phyloP scores from a whole-genome alignment of 1,139 yeast genomes.

The Sugiyamaella sp. region DNA sequence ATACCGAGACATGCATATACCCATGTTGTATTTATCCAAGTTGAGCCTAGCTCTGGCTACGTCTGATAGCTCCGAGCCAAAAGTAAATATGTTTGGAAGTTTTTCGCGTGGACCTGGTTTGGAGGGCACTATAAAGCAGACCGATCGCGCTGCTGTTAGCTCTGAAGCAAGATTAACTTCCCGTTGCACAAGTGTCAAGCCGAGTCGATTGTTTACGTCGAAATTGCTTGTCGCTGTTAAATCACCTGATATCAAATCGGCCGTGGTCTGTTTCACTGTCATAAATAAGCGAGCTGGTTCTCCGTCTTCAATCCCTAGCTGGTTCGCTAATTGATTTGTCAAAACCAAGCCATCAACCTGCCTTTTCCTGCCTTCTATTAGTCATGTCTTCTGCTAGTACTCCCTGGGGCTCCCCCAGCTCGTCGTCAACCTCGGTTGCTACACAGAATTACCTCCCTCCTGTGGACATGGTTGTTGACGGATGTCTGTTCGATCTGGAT shows the following conservation, averaged over 20 bases:
- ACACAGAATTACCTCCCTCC: conserved; percentile 15
- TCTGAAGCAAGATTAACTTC: too few species aligned
- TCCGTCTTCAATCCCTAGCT: too few species aligned
- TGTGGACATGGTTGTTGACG: conserved; percentile 34
- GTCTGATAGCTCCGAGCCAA: background rate
- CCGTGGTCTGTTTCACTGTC: too few species aligned
- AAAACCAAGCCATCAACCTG: too few species aligned
- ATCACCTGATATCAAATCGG: too few species aligned
- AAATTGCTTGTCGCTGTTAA: too few species aligned
- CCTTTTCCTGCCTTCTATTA: conserved; percentile 20
- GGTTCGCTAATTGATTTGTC: too few species aligned
- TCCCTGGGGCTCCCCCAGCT: conserved; percentile 18
- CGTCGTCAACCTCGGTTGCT: conserved; percentile 14
- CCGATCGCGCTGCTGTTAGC: too few species aligned
- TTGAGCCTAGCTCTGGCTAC: conserved; percentile 1
- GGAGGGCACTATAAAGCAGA: too few species aligned
- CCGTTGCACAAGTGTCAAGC: too few species aligned
- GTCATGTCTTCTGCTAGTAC: conserved; percentile 16
- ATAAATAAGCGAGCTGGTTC: too few species aligned
- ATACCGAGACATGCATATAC: conserved; percentile 5
- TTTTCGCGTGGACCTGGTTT: background rate
- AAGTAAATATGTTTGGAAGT: conserved; percentile 4
- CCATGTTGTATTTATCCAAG: background rate
- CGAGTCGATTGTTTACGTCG: too few species aligned
- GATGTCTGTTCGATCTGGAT: conserved; percentile 73